Conservation (phyloP, 192 early-diverging fungal genomes). For the Funneliformis mosseae region DNA sequence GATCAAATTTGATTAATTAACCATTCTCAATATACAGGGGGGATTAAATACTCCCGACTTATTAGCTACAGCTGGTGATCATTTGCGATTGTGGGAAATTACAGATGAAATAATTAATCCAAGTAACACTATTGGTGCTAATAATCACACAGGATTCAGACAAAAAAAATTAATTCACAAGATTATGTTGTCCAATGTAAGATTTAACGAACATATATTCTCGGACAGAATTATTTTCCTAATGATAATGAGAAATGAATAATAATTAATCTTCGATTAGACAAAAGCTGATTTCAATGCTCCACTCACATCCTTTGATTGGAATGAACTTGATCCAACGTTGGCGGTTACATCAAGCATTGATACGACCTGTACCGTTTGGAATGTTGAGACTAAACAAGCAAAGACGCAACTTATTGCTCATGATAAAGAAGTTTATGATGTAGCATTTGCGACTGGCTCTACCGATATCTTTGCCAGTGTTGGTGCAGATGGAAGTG, state of each 20-base stretch:
- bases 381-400: constrained; percentile 96
- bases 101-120: constrained; percentile 49
- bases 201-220: constrained; percentile 4
- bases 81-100: constrained; percentile 87
- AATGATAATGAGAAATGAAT: background rate
- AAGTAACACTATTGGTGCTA: constrained; percentile 48
- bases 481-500: constrained; percentile 97
- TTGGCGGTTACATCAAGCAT: constrained; percentile 91
- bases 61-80: constrained; percentile 87
- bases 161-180: constrained; percentile 46
- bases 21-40: constrained; percentile 30
- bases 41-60: constrained; percentile 61
- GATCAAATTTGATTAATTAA: background rate
- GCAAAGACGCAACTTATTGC: constrained; percentile 99
- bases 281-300: constrained; percentile 78
- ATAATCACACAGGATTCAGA: constrained; percentile 27
- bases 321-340: constrained; percentile 87
- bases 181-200: constrained; percentile 65
- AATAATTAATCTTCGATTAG: constrained; percentile 32
- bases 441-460: constrained; percentile 91
- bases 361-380: constrained; percentile 99
- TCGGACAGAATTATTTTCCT: background rate
- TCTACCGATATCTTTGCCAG: constrained; percentile 90
- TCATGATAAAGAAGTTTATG: constrained; percentile 97
- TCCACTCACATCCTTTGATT: constrained; percentile 96